phyloP scores from a whole-genome alignment of 306 rosid genomes.

The Datisca glomerata region DNA sequence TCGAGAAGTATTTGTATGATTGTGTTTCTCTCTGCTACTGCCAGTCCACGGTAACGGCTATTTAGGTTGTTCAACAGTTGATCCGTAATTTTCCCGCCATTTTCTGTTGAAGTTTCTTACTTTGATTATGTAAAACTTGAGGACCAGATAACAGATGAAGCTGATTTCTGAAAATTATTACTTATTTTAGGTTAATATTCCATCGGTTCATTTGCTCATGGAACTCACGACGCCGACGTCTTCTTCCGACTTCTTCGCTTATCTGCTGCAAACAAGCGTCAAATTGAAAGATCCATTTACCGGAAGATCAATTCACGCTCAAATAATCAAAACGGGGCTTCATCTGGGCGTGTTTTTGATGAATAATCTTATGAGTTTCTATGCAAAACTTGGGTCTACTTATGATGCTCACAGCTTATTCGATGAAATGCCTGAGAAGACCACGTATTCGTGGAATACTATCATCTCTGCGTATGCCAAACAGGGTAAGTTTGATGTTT shows the following conservation, averaged over 20 bases:
- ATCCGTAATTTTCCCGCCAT: too few relatives aligned
- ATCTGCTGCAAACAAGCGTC: conserved; percentile 51
- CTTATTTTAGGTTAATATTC: too few relatives aligned
- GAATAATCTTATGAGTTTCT: conserved; percentile 59
- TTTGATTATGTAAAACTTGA: too few relatives aligned
- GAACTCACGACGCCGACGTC: conserved; percentile 14
- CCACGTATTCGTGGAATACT: conserved; percentile 58
- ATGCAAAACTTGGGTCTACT: conserved; percentile 33
- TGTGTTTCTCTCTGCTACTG: too few relatives aligned
- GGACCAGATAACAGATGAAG: too few relatives aligned
- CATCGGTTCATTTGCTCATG: too few relatives aligned
- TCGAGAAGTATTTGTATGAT: too few relatives aligned
- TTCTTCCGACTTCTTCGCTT: conserved; percentile 29
- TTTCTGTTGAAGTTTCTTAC: too few relatives aligned
- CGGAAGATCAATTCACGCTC: conserved; percentile 52
- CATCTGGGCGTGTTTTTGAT: conserved; percentile 39
- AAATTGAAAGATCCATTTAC: conserved; percentile 28
- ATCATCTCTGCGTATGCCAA: conserved; percentile 57
- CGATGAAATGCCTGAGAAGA: conserved; percentile 53
- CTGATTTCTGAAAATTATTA: too few relatives aligned
- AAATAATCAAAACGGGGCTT: conserved; percentile 58
- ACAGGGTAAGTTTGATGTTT: conserved; percentile 43
- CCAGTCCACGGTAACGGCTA: too few relatives aligned
- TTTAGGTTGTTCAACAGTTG: too few relatives aligned
- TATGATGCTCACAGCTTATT: conserved; percentile 46